A percentile compares a stretch with the other conserved stretches of the same genome.
Evolutionary conservation across 202 grass and related monocot species (phyloP).

Genomic region (Musa balbisiana): DNA sequence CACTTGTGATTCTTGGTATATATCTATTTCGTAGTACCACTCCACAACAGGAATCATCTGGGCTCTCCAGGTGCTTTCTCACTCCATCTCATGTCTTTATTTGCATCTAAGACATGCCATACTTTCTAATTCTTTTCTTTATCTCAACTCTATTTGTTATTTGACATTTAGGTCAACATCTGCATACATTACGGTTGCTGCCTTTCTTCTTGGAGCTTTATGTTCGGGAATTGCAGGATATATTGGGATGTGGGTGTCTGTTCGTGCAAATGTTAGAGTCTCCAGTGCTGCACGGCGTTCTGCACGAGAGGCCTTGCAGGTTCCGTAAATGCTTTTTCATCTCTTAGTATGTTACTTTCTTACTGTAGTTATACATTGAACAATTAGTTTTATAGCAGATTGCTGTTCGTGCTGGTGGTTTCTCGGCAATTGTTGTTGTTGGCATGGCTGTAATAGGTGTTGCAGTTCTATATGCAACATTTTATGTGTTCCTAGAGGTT

Average conservation of each 20-base stretch:
- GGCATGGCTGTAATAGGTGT: constrained; percentile 99
- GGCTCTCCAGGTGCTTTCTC: constrained; percentile 62
- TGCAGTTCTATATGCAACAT: constrained; percentile 73
- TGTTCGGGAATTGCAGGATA: constrained; percentile 95
- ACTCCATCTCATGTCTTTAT: constrained; percentile 7
- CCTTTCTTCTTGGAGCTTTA: constrained; percentile 89
- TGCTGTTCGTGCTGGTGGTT: constrained; percentile 96
- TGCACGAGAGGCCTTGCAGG: constrained; percentile 97
- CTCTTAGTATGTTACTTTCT: constrained; percentile 17
- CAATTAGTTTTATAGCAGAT: constrained; percentile 53
- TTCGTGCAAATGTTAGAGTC: constrained; percentile 96
- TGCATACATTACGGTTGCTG: constrained; percentile 87
- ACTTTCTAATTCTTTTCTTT: neutral
- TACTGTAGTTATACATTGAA: constrained; percentile 18
- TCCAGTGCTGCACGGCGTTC: constrained; percentile 92
- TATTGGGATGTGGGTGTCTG: constrained; percentile 99
- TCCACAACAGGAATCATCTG: constrained; percentile 85
- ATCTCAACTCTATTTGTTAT: constrained; percentile 4
- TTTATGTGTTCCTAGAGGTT: constrained; percentile 83
- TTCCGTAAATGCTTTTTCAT: constrained; percentile 33
- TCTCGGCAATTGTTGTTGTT: constrained; percentile 92
- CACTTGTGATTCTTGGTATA: constrained; percentile 86
- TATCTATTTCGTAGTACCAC: constrained; percentile 88
- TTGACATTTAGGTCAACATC: constrained; percentile 52
- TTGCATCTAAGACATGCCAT: constrained; percentile 13